Evolutionary conservation across 768 basidiomycete genomes (phyloP), one percentile per base, ranked within the genome.

Genomic region (Collybiopsis luxurians): DNA sequence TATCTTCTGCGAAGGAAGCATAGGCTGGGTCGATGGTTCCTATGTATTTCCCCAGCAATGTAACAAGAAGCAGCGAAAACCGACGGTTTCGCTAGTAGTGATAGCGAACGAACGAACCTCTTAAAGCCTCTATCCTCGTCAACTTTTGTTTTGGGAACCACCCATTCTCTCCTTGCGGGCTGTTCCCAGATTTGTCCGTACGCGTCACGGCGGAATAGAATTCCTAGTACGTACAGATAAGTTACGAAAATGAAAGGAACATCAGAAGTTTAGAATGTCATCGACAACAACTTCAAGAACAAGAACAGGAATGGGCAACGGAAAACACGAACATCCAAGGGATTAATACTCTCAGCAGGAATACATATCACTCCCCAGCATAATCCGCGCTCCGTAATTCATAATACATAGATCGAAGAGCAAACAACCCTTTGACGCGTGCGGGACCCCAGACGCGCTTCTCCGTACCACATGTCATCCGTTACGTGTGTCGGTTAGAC

Each of bases 381-480:
- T 83, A 53, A 95, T 84, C 55, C 81, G 73, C 53, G 84, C 84
- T 47, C 85, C 84, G 53, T 76, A 79, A 63, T 86, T 78, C 36
- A 88, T n/a, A n/a, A n/a, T n/a, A 65, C 28, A 90, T 75, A 40
- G 86, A 82, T n/a, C 86, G 84, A 79, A 95, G 96, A 0, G 95
- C 92, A 64, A 96, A 97, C 3, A 95, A 79, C 6, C 82, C 79
- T 65, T 90, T 90, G 46, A 96, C 84, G 40, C 95, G 83, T 61
- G 93, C 87, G 15, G 87, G 82, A 10, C 91, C n/a, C 62, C n/a
- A 96, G 69, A 51, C 92, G 85, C 19, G 84, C 81, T 69, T 95
- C 82, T 4, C 90, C 93, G 67, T 90, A 96, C 81, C 86, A 88
- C 93, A 96, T 95, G 64, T 92, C 91, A 59, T 86, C 89, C 58